Evolutionary conservation across 2,329 filamentous ascomycete species (phyloP).

Genomic region (Scortechinia acanthostroma): DNA sequence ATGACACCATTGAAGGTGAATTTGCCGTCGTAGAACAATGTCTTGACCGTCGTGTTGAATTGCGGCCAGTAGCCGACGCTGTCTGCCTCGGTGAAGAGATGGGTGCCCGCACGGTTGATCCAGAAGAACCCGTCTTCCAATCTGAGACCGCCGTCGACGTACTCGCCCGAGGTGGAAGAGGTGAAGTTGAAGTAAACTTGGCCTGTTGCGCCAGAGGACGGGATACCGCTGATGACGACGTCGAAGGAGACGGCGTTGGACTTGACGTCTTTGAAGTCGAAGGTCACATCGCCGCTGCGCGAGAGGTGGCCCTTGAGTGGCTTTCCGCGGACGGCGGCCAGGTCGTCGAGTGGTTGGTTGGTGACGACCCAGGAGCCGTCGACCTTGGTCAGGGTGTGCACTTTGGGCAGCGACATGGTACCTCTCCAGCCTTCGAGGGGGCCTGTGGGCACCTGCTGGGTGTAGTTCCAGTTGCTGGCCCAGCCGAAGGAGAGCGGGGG

Average conservation of each 20-base stretch:
- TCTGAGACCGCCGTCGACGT: background rate
- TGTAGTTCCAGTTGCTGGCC: conserved; percentile 55
- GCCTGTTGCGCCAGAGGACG: conserved; percentile 6
- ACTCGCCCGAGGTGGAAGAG: conserved; percentile 6
- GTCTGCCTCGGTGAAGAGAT: conserved; percentile 6
- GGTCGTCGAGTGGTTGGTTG: conserved; percentile 38
- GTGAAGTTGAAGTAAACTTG: conserved; percentile 6
- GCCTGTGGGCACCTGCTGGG: conserved; percentile 41
- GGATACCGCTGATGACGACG: conserved; percentile 34
- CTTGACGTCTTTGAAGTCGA: conserved; percentile 39
- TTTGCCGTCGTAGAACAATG: conserved; percentile 12
- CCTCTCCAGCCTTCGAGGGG: conserved; percentile 40
- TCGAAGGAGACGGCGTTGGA: conserved; percentile 46
- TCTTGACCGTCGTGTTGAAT: conserved; percentile 5
- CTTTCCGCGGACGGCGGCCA: conserved; percentile 33
- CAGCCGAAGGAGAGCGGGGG: conserved; percentile 41
- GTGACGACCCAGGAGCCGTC: conserved; percentile 41
- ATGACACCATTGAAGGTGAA: conserved; percentile 23
- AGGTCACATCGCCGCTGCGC: conserved; percentile 34
- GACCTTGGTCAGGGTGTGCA: conserved; percentile 39
- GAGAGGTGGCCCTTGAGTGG: conserved; percentile 32
- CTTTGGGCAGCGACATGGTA: conserved; percentile 40
- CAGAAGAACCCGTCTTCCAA: background rate
- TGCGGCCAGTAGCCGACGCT: conserved; percentile 5
- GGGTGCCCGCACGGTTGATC: background rate